These are phyloP conservation scores for Talaromyces sp. DNA, from an alignment of 2,329 filamentous ascomycete genomes.

Conservation along the genomic window DNA sequence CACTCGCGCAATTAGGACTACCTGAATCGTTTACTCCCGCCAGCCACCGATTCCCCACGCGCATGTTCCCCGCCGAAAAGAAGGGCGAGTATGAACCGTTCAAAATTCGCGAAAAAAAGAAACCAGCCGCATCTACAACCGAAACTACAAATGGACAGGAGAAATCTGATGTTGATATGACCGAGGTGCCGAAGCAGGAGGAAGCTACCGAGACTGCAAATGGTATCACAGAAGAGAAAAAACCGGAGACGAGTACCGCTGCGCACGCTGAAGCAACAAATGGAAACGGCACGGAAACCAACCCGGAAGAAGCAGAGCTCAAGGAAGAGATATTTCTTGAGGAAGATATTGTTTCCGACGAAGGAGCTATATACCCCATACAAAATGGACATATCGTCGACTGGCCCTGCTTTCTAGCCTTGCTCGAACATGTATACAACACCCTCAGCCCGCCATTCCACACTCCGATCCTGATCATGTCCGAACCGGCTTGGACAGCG, in stretches of 20 bases:
- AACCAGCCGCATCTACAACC: slow-evolving; percentile 28
- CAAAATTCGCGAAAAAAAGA: slow-evolving; percentile 62
- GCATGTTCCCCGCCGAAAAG: slow-evolving; percentile 84
- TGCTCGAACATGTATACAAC: slow-evolving; percentile 88
- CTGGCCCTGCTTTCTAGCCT: slow-evolving; percentile 90
- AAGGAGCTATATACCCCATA: slow-evolving; percentile 88
- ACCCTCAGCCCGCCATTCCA: slow-evolving; percentile 88
- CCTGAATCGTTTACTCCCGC: slow-evolving; percentile 89
- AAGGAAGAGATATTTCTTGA: slow-evolving; percentile 65
- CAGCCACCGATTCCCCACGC: slow-evolving; percentile 79
- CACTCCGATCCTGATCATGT: slow-evolving; percentile 87
- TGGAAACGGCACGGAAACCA: slow-evolving; percentile 3
- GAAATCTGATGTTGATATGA: slow-evolving; percentile 47
- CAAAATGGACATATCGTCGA: slow-evolving; percentile 77
- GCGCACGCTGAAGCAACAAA: not conserved
- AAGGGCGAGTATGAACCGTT: slow-evolving; percentile 78
- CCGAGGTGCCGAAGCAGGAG: slow-evolving; percentile 35
- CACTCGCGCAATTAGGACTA: slow-evolving; percentile 85
- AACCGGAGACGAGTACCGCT: slow-evolving; percentile 1
- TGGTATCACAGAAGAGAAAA: not conserved
- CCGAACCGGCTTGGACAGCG: slow-evolving; percentile 85
- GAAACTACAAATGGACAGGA: slow-evolving; percentile 16
- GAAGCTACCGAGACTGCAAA: slow-evolving; percentile 3
- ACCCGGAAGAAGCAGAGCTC: slow-evolving; percentile 26
- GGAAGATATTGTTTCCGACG: slow-evolving; percentile 81